phyloP scores from a whole-genome alignment of 148 eudicot genomes.

The Chenopodium suecicum region DNA sequence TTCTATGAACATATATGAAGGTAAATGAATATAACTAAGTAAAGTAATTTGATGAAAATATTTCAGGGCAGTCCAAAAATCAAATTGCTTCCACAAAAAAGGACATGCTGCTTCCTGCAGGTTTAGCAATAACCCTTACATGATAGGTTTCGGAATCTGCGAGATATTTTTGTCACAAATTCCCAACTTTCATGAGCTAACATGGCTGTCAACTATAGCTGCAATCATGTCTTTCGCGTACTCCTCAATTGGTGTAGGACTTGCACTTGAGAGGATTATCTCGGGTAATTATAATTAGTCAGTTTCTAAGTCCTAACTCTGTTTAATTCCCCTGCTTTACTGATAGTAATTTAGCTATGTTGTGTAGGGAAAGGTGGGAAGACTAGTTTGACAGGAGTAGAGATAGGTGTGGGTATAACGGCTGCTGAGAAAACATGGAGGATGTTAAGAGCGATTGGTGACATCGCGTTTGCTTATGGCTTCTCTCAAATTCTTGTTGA shows the following conservation, averaged over 20 bases:
- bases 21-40: too few relatives aligned
- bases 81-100: conserved; percentile 55
- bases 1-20: too few relatives aligned
- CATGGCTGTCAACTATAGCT: conserved; percentile 60
- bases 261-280: conserved; percentile 51
- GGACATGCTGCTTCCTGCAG: conserved; percentile 52
- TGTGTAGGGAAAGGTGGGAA: conserved; percentile 46
- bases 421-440: conserved; percentile 61
- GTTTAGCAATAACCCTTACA: conserved; percentile 42
- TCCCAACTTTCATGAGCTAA: conserved; percentile 59
- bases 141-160: conserved; percentile 58
- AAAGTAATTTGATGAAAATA: neutral
- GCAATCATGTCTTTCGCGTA: conserved; percentile 74
- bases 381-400: conserved; percentile 58
- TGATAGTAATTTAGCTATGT: neutral
- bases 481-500: conserved; percentile 61
- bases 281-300: conserved; percentile 35
- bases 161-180: conserved; percentile 67
- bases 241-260: conserved; percentile 65
- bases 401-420: conserved; percentile 46
- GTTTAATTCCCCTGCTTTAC: neutral
- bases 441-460: conserved; percentile 64
- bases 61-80: conserved; percentile 60
- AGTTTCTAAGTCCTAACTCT: too few relatives aligned
- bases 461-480: conserved; percentile 68